A percentile compares a stretch with the other conserved stretches of the same genome.
phyloP scores from a whole-genome alignment of 257 asterid genomes.

The Sherardia arvensis region DNA sequence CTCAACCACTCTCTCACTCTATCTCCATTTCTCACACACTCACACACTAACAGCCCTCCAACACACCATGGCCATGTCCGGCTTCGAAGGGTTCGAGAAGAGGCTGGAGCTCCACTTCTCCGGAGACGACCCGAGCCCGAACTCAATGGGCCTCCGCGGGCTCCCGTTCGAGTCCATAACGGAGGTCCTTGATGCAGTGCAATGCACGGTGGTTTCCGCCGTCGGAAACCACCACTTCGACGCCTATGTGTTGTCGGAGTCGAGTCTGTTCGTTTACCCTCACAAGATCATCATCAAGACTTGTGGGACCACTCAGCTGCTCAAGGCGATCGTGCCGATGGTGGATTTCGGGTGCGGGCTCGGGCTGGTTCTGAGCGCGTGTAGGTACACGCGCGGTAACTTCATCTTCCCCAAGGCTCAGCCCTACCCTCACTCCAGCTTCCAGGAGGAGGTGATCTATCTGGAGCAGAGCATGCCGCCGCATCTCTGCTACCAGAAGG shows the following conservation, averaged over 20 bases:
- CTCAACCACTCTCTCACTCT: slow-evolving; percentile 17
- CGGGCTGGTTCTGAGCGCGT: slow-evolving; percentile 55
- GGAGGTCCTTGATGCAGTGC: slow-evolving; percentile 71
- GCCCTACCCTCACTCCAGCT: slow-evolving; percentile 70
- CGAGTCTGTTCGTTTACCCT: slow-evolving; percentile 83
- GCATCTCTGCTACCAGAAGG: slow-evolving; percentile 39
- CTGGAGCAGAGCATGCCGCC: slow-evolving; percentile 49
- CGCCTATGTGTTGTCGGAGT: slow-evolving; percentile 75
- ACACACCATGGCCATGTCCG: slow-evolving; percentile 61
- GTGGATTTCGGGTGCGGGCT: slow-evolving; percentile 33
- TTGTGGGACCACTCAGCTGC: slow-evolving; percentile 86
- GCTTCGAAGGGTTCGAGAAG: slow-evolving; percentile 94
- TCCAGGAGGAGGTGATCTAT: slow-evolving; percentile 58
- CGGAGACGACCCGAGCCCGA: slow-evolving; percentile 44
- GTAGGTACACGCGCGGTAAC: slow-evolving; percentile 88
- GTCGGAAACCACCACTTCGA: slow-evolving; percentile 67
- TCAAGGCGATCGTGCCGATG: slow-evolving; percentile 63
- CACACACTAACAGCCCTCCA: not conserved
- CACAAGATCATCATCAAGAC: slow-evolving; percentile 84
- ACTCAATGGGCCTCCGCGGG: slow-evolving; percentile 53
- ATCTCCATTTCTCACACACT: not conserved
- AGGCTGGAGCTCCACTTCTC: slow-evolving; percentile 79
- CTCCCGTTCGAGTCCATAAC: slow-evolving; percentile 47
- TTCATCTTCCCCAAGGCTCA: slow-evolving; percentile 88
- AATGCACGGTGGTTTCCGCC: slow-evolving; percentile 90